phyloP scores from a whole-genome alignment of 2,329 filamentous ascomycete species.

The Stagonosporopsis tanaceti region DNA sequence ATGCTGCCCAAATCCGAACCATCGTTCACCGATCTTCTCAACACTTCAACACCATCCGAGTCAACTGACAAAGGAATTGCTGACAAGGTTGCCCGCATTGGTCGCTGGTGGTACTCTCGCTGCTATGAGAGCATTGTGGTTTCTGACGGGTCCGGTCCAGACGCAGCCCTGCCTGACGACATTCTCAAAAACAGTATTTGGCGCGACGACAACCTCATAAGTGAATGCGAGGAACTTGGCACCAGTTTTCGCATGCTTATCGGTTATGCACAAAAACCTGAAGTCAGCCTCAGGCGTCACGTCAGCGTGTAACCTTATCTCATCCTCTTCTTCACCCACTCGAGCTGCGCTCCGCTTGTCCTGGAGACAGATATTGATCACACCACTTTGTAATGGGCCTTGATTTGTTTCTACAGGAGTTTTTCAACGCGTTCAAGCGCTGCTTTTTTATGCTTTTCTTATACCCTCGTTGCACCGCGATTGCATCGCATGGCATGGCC shows the following conservation, averaged over 20 bases:
- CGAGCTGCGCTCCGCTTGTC: slow-evolving; percentile 46
- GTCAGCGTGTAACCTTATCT: slow-evolving; percentile 53
- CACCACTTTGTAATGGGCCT: slow-evolving; percentile 23
- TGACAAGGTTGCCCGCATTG: slow-evolving; percentile 89
- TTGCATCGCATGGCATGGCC: slow-evolving; percentile 29
- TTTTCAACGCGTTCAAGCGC: slow-evolving; percentile 48
- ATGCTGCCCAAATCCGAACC: slow-evolving; percentile 42
- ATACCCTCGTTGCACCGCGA: slow-evolving; percentile 50
- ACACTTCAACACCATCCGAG: slow-evolving; percentile 42
- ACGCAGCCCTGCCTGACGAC: slow-evolving; percentile 43
- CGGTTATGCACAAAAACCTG: slow-evolving; percentile 85
- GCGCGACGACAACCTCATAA: slow-evolving; percentile 75
- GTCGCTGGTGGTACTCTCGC: slow-evolving; percentile 93
- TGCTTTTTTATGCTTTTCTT: slow-evolving; percentile 28
- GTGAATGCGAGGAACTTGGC: slow-evolving; percentile 85
- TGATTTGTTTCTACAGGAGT: slow-evolving; percentile 23
- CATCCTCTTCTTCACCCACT: slow-evolving; percentile 16
- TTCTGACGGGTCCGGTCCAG: slow-evolving; percentile 43
- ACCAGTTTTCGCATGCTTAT: slow-evolving; percentile 92
- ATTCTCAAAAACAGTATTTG: slow-evolving; percentile 73
- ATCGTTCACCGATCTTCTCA: slow-evolving; percentile 50
- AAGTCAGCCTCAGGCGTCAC: slow-evolving; percentile 55
- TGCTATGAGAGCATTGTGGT: slow-evolving; percentile 81
- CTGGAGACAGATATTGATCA: slow-evolving; percentile 31
- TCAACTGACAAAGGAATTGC: slow-evolving; percentile 82